Base-by-base conservation (phyloP, 768 basidiomycete species). In the Boletus rex-veris region DNA sequence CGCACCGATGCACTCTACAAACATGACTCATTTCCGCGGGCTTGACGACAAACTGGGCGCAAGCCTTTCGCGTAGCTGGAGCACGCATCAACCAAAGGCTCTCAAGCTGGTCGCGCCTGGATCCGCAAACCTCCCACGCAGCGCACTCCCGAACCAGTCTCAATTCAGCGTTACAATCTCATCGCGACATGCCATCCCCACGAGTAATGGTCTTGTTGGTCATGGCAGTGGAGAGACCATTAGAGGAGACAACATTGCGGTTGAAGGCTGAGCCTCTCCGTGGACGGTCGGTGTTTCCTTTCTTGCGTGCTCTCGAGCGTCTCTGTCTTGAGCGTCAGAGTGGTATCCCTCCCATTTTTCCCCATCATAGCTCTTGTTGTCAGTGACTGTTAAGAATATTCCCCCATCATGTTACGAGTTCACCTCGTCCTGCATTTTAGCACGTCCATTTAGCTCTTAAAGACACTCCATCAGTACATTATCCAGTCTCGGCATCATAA, bases 1-100 rank as follows among this genome's bases (percentile, higher is more conserved):
- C 55, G 71, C 59, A 55, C 73, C 53, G 4, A 52, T 52, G 14
- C 61, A 58, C 16, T 57, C 69, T 51, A 42, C 36, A 30, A 57
- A 52, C 8, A 16, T 21, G 35, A 14, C 37, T 53, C 30, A 48
- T 65, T 38, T 64, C 52, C 40, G 71, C 71, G 42, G 49, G 8
- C 21, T 46, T 30, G 79, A 78, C 30, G 84, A 86, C 55, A 75
- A 75, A 57, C 74, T 84, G 8, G 76, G 73, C 8, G 79, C 71
- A 19, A 74, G 78, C 65, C 72, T 89, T 28, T 84, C 82, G 16
- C 79, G 87, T 53, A 80, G 79, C 56, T 77, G 78, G 53, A 85
- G 80, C 63, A 76, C 78, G 7, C 81, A 81, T 58, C 76, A 77
- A 46, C 69, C 75, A 16, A 73, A 73, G 46, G 62, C 68, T 38